Base-by-base conservation (phyloP, 148 eudicot genomes). In the Dysphania ambrosioides region DNA sequence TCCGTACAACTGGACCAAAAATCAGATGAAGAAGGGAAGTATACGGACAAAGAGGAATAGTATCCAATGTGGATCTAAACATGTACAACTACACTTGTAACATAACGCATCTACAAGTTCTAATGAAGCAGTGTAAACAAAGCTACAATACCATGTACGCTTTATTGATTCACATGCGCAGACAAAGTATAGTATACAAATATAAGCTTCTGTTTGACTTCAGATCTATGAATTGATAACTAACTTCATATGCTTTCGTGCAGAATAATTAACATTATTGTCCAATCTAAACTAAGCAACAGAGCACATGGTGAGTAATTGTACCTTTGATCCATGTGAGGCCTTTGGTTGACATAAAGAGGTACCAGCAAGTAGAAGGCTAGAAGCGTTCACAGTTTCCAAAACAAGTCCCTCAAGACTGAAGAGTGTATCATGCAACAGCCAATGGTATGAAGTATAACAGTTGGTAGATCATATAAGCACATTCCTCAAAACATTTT, bases 91-190 rank as follows among this genome's bases (percentile, higher is more conserved):
- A 36, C 66, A 27, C 24, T 57, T 56, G 49, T 57, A 71, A 13
- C 56, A 78, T 35, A 65, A 24, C 23, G 57, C 65, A 64, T 13
- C 40, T 35, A 73, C 69, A 8, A 72, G 68, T 47, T 72, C 47
- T 40, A 41, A 66, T 44, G 42, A 30, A 56, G 18, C 63, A 70
- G 53, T 70, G 69, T 72, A 27, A 51, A 72, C 31, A 56, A 1
- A 59, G 56, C 66, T 7, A 66, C 24, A 16, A 69, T 18, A 67
- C 26, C 68, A 66, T 66, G 72, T 58, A 57, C 73, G 67, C 59
- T 47, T 73, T 9, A 68, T 73, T 73, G 63, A 73, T 73, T 47
- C 72, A 59, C 81, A 73, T 79, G 81, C 56, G 36, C 73, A 47
- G 35, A 60, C 58, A 73, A 18, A 73, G 47, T 58, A 32, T 47